phyloP scores from a whole-genome alignment of 225 moss, liverwort and hornwort genomes.

The Takakia lepidozioides region DNA sequence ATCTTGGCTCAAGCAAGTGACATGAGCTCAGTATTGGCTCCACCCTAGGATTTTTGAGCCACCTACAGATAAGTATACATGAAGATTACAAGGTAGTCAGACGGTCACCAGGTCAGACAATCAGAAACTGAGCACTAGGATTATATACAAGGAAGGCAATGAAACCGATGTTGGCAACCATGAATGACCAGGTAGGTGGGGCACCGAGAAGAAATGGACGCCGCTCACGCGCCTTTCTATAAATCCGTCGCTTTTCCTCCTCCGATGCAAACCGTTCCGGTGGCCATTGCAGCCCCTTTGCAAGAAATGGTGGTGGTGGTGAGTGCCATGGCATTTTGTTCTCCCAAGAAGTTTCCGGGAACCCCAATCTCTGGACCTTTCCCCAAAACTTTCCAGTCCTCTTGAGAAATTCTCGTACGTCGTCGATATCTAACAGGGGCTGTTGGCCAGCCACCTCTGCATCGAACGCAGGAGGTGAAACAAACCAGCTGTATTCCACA shows the following conservation, averaged over 20 bases:
- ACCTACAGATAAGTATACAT: too few relatives aligned
- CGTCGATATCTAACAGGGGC: slow-evolving; percentile 31
- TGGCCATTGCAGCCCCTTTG: slow-evolving; percentile 53
- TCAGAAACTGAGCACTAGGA: slow-evolving; percentile 38
- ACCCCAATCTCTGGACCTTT: slow-evolving; percentile 39
- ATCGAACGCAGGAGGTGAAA: slow-evolving; percentile 11
- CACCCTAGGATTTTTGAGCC: too few relatives aligned
- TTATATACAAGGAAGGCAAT: slow-evolving; percentile 52
- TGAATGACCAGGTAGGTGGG: slow-evolving; percentile 69
- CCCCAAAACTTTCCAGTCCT: slow-evolving; percentile 18
- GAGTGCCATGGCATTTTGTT: slow-evolving; percentile 93
- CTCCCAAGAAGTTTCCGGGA: slow-evolving; percentile 62
- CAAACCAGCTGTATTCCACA: slow-evolving; percentile 17
- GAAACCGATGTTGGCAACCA: slow-evolving; percentile 53
- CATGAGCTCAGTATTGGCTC: too few relatives aligned
- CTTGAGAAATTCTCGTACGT: slow-evolving; percentile 46
- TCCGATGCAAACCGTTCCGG: slow-evolving; percentile 51
- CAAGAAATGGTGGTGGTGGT: slow-evolving; percentile 47
- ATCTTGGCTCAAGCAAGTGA: too few relatives aligned
- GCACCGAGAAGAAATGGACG: slow-evolving; percentile 52
- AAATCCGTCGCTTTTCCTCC: slow-evolving; percentile 41
- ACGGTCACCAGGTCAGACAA: neutral
- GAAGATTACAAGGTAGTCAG: too few relatives aligned
- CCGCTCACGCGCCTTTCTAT: slow-evolving; percentile 42
- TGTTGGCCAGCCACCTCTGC: too few relatives aligned